Evolutionary conservation across 495 filamentous ascomycete species (phyloP).

Genomic region (Aspergillus nanangensis): DNA sequence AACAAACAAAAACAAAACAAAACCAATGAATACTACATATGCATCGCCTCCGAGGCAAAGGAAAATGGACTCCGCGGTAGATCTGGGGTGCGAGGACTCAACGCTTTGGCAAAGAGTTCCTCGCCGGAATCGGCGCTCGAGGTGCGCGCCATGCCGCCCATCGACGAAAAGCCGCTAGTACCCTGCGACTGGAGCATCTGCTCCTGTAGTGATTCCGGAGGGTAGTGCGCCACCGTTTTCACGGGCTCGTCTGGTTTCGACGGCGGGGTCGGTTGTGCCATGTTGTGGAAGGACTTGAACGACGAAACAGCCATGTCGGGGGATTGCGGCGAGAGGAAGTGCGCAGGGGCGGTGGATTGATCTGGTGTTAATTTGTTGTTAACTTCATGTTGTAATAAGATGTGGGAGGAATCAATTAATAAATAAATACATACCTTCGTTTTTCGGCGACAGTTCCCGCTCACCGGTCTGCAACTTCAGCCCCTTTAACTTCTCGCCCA

Average conservation of each 20-base stretch:
- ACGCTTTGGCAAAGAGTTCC: slow-evolving; percentile 73
- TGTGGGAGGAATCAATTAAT: too few relatives aligned
- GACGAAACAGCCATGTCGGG: slow-evolving; percentile 64
- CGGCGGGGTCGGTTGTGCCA: slow-evolving; percentile 19
- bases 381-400: too few relatives aligned
- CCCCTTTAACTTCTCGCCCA: slow-evolving; percentile 72
- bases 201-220: slow-evolving; percentile 35
- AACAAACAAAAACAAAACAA: neutral
- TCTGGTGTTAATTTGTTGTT: too few relatives aligned
- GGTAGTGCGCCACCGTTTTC: slow-evolving; percentile 33
- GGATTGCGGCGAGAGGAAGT: slow-evolving; percentile 56
- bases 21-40: neutral
- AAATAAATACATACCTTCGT: slow-evolving; percentile 34
- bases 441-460: slow-evolving; percentile 46
- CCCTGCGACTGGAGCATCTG: too few relatives aligned
- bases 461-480: slow-evolving; percentile 70
- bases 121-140: slow-evolving; percentile 54
- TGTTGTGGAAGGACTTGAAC: slow-evolving; percentile 52
- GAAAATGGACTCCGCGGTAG: slow-evolving; percentile 71
- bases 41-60: slow-evolving; percentile 31
- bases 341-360: slow-evolving; percentile 8
- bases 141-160: slow-evolving; percentile 22
- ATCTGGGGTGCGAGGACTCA: slow-evolving; percentile 76
- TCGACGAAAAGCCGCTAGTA: too few relatives aligned
- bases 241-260: slow-evolving; percentile 18